Percentiles rank a stretch among this genome's conserved stretches.
These are phyloP conservation scores for Fusarium sp. DNA, from an alignment of 2,329 filamentous ascomycete species.

Conservation along the genomic window DNA sequence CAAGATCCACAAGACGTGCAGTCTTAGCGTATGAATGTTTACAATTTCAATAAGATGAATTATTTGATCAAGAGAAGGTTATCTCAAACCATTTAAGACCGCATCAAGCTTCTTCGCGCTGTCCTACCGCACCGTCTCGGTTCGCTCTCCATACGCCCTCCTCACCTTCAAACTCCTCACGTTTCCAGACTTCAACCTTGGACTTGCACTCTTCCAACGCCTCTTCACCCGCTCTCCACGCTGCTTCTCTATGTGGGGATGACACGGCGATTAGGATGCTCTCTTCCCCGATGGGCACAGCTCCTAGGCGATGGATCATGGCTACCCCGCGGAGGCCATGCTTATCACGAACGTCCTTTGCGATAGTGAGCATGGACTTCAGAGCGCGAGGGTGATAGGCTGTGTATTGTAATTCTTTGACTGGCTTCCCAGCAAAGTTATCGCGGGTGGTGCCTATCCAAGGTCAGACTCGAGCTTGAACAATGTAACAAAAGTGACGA, in stretches of 20 bases:
- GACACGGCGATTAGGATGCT: conserved; percentile 92
- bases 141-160: conserved; percentile 91
- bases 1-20: not conserved
- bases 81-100: not conserved
- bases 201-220: conserved; percentile 88
- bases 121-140: conserved; percentile 75
- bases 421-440: conserved; percentile 77
- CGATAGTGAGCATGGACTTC: conserved; percentile 75
- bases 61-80: not conserved
- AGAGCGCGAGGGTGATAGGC: conserved; percentile 80
- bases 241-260: conserved; percentile 83
- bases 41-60: conserved; percentile 2
- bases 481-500: not conserved
- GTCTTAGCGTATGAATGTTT: conserved; percentile 19
- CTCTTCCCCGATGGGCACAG: conserved; percentile 91
- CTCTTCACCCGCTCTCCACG: conserved; percentile 90
- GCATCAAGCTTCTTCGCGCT: conserved; percentile 53
- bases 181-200: conserved; percentile 94
- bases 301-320: conserved; percentile 86
- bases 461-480: conserved; percentile 8
- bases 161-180: conserved; percentile 84
- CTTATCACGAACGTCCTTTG: conserved; percentile 65
- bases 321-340: conserved; percentile 79
- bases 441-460: conserved; percentile 77
- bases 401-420: conserved; percentile 80